phyloP scores from a whole-genome alignment of 2,329 filamentous ascomycete genomes.

The Botrytis pseudocinerea region DNA sequence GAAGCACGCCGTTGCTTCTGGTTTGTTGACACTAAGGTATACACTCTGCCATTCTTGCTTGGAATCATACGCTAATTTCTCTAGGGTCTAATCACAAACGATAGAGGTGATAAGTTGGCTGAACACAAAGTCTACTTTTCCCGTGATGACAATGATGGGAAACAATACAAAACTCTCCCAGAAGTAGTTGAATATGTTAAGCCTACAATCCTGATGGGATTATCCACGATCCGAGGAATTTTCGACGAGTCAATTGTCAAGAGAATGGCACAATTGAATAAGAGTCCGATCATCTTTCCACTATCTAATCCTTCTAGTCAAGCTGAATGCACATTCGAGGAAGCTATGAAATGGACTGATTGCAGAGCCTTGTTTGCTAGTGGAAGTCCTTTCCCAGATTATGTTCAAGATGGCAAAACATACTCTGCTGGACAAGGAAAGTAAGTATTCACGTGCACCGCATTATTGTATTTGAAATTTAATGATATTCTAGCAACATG shows the following conservation, averaged over 20 bases:
- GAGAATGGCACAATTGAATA: constrained; percentile 72
- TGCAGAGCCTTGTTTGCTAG: constrained; percentile 78
- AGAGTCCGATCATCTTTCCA: constrained; percentile 73
- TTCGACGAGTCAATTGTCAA: constrained; percentile 74
- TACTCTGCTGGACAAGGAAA: constrained; percentile 52
- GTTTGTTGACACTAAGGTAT: constrained; percentile 63
- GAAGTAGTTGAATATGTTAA: constrained; percentile 70
- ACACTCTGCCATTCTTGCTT: not conserved
- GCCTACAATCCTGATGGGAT: constrained; percentile 81
- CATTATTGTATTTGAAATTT: not conserved
- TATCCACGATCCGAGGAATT: constrained; percentile 72
- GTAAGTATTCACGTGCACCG: constrained; percentile 27
- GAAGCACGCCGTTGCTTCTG: constrained; percentile 70
- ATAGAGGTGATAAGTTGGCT: constrained; percentile 71
- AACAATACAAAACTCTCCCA: constrained; percentile 57
- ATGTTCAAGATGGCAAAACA: constrained; percentile 54
- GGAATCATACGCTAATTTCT: constrained; percentile 12
- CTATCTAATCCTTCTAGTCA: constrained; percentile 82
- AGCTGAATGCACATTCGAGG: constrained; percentile 76
- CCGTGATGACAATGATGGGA: constrained; percentile 41
- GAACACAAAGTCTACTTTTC: constrained; percentile 55
- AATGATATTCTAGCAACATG: constrained; percentile 70
- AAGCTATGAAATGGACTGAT: constrained; percentile 75
- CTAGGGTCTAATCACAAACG: constrained; percentile 67
- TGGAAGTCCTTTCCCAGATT: constrained; percentile 79